These are phyloP conservation scores for Tausonia pullulans DNA, from an alignment of 1,284 basidiomycete species.

Conservation along the genomic window DNA sequence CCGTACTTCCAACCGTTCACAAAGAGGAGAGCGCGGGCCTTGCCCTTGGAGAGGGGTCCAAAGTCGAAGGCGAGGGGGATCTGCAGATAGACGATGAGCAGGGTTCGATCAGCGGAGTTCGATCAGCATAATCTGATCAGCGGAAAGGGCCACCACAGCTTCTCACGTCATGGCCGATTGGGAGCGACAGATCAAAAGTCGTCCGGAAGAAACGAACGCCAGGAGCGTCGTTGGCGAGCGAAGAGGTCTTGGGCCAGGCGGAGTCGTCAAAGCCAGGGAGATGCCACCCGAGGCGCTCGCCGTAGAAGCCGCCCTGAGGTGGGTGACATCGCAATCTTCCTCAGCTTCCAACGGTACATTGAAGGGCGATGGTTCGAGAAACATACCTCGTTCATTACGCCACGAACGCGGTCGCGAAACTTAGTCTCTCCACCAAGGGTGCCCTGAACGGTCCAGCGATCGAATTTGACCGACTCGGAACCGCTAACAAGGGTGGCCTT, in stretches of 20 bases:
- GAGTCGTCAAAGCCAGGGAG: slow-evolving; percentile 43
- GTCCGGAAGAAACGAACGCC: slow-evolving; percentile 43
- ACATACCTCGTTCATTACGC: slow-evolving; percentile 22
- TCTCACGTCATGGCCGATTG: not conserved
- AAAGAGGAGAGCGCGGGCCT: not conserved
- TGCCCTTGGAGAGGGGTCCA: not conserved
- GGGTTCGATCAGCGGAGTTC: too few species aligned
- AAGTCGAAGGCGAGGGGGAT: not conserved
- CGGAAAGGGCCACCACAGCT: too few species aligned
- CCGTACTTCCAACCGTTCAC: not conserved
- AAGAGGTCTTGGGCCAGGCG: slow-evolving; percentile 37
- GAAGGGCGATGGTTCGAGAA: too few species aligned
- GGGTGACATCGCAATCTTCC: too few species aligned
- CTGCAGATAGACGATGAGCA: too few species aligned
- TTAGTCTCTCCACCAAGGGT: slow-evolving; percentile 35
- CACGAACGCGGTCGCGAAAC: slow-evolving; percentile 25
- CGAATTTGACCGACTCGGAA: not conserved
- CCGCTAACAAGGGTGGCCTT: not conserved
- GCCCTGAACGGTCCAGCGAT: not conserved
- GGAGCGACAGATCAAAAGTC: slow-evolving; percentile 27
- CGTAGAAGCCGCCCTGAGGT: slow-evolving; percentile 22
- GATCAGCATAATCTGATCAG: too few species aligned
- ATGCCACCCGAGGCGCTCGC: slow-evolving; percentile 32
- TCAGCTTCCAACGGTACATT: too few species aligned
- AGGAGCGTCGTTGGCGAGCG: slow-evolving; percentile 33